These are phyloP conservation scores for Phascolomyces articulosus DNA, from an alignment of 371 early-diverging fungal genomes.

Conservation along the genomic window DNA sequence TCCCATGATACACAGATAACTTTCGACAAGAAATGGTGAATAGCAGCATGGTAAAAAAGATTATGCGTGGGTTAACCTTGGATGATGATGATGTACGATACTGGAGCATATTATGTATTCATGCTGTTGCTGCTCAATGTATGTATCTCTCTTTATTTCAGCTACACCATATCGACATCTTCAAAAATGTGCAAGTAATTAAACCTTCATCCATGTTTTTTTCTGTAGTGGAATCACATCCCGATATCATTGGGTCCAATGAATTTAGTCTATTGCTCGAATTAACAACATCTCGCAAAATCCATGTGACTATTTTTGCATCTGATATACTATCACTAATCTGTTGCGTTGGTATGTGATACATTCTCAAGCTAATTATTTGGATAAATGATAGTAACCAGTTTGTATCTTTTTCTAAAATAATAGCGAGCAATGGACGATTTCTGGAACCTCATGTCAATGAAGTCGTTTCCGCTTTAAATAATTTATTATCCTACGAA, in stretches of 20 bases:
- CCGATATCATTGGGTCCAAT: constrained; percentile 38
- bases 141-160: neutral
- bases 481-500: constrained; percentile 31
- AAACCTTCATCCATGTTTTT: no score
- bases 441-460: constrained; percentile 16
- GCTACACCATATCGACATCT: no score
- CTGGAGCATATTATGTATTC: constrained; percentile 70
- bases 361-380: no score
- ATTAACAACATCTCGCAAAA: constrained; percentile 34
- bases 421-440: constrained; percentile 15
- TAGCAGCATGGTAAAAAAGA: constrained; percentile 63
- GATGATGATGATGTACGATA: constrained; percentile 77
- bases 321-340: constrained; percentile 48
- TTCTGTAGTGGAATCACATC: constrained; percentile 40
- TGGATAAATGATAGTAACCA: no score
- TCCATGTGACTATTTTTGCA: constrained; percentile 40
- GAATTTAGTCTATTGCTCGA: constrained; percentile 45
- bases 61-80: constrained; percentile 64
- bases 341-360: constrained; percentile 46
- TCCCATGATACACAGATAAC: constrained; percentile 18
- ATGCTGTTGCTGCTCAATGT: constrained; percentile 54
- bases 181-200: no score
- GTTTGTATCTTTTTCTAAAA: no score
- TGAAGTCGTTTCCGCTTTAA: constrained; percentile 32
- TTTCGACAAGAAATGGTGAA: constrained; percentile 59